A percentile compares a stretch with the other conserved stretches of the same genome.
phyloP scores from a whole-genome alignment of 2,329 filamentous ascomycete species.

The Scorias spongiosa region DNA sequence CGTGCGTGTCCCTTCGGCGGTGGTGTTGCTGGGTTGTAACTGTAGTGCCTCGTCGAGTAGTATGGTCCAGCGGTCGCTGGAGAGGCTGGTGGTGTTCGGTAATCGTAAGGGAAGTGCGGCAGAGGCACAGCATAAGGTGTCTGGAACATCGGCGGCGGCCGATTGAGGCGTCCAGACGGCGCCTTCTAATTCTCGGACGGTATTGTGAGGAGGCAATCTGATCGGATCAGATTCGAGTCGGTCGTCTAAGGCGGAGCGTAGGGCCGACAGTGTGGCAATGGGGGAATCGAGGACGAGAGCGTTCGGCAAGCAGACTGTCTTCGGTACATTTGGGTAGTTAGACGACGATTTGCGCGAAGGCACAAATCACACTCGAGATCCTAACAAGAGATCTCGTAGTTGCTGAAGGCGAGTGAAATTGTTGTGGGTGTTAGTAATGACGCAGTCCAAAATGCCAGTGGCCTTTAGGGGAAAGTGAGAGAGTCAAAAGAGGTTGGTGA shows the following conservation, averaged over 20 bases:
- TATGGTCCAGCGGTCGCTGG: slow-evolving; percentile 35
- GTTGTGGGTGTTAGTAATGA: background rate
- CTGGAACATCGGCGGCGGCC: slow-evolving; percentile 17
- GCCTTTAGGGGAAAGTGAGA: background rate
- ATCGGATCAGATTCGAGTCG: background rate
- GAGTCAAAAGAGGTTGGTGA: background rate
- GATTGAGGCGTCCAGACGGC: slow-evolving; percentile 21
- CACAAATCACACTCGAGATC: slow-evolving; percentile 8
- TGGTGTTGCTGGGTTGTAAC: slow-evolving; percentile 30
- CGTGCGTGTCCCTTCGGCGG: slow-evolving; percentile 36
- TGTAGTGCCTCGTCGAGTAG: slow-evolving; percentile 38
- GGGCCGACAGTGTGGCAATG: slow-evolving; percentile 14
- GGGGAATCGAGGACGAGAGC: slow-evolving; percentile 16
- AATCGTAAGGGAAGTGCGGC: slow-evolving; percentile 34
- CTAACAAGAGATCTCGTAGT: slow-evolving; percentile 6
- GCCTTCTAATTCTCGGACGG: slow-evolving; percentile 8
- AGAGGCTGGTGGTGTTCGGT: slow-evolving; percentile 31
- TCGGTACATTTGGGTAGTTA: slow-evolving; percentile 15
- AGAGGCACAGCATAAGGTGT: slow-evolving; percentile 26
- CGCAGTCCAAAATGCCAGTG: background rate
- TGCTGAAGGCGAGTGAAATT: background rate
- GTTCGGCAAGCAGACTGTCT: slow-evolving; percentile 9
- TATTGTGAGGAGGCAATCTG: slow-evolving; percentile 3
- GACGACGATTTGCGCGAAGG: slow-evolving; percentile 6
- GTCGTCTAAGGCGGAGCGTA: slow-evolving; percentile 12